These are phyloP conservation scores for Sicyos edulis DNA, from an alignment of 306 rosid species.

Conservation along the genomic window DNA sequence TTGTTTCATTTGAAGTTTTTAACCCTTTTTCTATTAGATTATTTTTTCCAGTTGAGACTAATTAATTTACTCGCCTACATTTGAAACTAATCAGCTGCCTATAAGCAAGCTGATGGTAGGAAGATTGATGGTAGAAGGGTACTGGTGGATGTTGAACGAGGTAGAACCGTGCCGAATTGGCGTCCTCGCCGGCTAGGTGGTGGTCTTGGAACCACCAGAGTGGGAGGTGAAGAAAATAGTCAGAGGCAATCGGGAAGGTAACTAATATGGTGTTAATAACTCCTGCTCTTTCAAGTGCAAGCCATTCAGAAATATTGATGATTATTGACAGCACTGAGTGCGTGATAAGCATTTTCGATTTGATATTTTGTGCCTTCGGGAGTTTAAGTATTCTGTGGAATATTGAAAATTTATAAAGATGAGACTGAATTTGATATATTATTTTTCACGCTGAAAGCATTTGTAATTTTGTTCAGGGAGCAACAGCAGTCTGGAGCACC, in stretches of 20 bases:
- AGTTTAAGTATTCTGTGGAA: background rate
- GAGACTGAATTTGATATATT: background rate
- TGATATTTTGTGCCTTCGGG: background rate
- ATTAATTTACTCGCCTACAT: constrained; percentile 4
- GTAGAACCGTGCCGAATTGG: constrained; percentile 99
- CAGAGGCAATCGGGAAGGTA: constrained; percentile 88
- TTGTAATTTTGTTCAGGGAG: constrained; percentile 52
- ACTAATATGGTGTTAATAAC: constrained; percentile 11
- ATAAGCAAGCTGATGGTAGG: constrained; percentile 99
- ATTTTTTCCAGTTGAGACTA: background rate
- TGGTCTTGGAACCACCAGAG: constrained; percentile 94
- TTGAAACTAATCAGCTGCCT: constrained; percentile 64
- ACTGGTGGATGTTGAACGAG: constrained; percentile 98
- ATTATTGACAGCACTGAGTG: background rate
- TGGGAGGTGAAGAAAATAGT: constrained; percentile 80
- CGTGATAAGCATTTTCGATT: background rate
- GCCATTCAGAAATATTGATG: background rate
- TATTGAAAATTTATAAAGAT: background rate
- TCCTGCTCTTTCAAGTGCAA: background rate
- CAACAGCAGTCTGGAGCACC: constrained; percentile 69
- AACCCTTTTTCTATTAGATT: constrained; percentile 7
- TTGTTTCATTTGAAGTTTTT: constrained; percentile 7
- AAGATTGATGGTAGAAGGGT: constrained; percentile 96
- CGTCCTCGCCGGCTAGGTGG: constrained; percentile 98
- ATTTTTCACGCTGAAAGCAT: constrained; percentile 11